phyloP scores from a whole-genome alignment of 352 stramenopile genomes.

The Peronosclerospora sorghi region DNA sequence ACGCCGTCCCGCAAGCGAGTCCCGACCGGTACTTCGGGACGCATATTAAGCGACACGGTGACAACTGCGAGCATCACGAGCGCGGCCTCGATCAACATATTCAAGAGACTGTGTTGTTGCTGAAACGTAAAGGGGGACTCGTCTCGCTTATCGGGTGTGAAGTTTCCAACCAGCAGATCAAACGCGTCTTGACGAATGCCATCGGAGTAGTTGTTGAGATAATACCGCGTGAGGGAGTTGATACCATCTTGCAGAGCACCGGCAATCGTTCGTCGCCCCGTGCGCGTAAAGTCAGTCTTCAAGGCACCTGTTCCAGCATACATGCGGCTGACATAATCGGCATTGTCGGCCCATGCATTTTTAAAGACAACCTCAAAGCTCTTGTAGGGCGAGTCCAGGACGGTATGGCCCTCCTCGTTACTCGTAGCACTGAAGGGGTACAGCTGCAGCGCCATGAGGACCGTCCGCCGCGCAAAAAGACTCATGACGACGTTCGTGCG shows the following conservation, averaged over 20 bases:
- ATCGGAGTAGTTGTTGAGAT: constrained; percentile 95
- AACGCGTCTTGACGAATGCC: constrained; percentile 89
- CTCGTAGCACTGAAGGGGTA: constrained; percentile 33
- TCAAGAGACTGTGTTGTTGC: constrained; percentile 67
- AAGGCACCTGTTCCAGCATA: constrained; percentile 92
- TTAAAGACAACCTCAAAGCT: constrained; percentile 77
- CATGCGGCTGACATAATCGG: constrained; percentile 88
- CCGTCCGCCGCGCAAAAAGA: constrained; percentile 80
- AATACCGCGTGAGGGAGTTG: constrained; percentile 91
- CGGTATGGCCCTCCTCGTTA: constrained; percentile 44
- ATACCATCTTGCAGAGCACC: constrained; percentile 90
- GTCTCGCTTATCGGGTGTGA: constrained; percentile 64
- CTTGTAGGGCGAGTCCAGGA: constrained; percentile 54
- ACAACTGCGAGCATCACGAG: constrained; percentile 41
- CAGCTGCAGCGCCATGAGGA: constrained; percentile 76
- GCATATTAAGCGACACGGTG: constrained; percentile 54
- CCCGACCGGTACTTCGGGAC: constrained; percentile 35
- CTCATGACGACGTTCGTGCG: constrained; percentile 76
- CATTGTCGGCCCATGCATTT: constrained; percentile 92
- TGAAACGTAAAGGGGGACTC: constrained; percentile 76
- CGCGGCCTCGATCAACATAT: constrained; percentile 44
- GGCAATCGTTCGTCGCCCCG: constrained; percentile 85
- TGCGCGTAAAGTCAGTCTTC: constrained; percentile 94
- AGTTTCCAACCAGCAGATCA: constrained; percentile 82
- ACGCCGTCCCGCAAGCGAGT: constrained; percentile 53